Base-by-base conservation (phyloP, 1,139 yeast species). In the Suhomyces bokatorum region DNA sequence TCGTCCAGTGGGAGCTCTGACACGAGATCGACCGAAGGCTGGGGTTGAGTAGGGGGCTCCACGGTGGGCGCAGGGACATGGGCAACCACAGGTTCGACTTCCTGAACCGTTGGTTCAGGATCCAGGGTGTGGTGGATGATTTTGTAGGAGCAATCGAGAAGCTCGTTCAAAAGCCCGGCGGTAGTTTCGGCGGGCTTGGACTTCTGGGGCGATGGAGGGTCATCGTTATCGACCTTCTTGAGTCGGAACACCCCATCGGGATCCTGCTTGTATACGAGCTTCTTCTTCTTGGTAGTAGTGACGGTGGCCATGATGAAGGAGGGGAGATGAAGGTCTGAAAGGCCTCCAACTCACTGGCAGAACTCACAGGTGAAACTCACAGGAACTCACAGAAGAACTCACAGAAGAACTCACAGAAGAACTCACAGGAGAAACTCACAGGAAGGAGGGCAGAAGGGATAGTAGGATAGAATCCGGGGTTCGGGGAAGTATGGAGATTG, bases 171-270 rank as follows among this genome's bases (percentile, higher is more conserved):
- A 26, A 38, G 29, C 6, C 37, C 47, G 12, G 40, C 24, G 22
- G 36, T 27, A 15, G 31, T 42, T 3, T 34, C 35, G 6, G 35
- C n/a, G 13, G 43, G 16, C 15, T 37, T 22, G 4, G 42, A 4
- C 9, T 16, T 12, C 24, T 27, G 15, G n/a, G 31, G 14, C 11
- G 51, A 59, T 15, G 20, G 43, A 17, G 45, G 43, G 12, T 49
- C 53, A 39, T 45, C 47, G 32, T 41, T 50, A 36, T 49, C 53
- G 4, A 62, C 59, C 47, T 64, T 67, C 46, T 69, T 69, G 44
- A 70, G 56, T n/a, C 75, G 57, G 47, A 69, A 71, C 6, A 70
- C 73, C 3, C 77, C 77, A 50, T 71, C 77, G 9, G 72, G 65
- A 47, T 67, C 75, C 50, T 69, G 74, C 46, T 66, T 66, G 52